Base-by-base conservation (phyloP, 495 filamentous ascomycete genomes). In the Aspergillus leporis region DNA sequence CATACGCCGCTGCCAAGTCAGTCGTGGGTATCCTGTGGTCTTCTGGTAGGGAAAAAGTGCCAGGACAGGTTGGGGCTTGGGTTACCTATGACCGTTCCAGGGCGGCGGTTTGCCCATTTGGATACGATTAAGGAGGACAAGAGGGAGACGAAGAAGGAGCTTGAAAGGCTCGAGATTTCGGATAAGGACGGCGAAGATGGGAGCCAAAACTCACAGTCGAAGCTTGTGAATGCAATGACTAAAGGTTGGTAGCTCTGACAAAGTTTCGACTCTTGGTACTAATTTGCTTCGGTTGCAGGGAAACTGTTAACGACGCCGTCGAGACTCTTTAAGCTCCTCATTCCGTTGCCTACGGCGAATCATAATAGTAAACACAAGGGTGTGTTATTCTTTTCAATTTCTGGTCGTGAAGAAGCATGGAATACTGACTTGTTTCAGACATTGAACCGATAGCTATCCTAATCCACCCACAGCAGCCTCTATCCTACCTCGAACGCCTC, bases 271-370 rank as follows among this genome's bases (percentile, higher is more conserved):
- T 5, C 38, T 36, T n/a, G 25, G n/a, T 41, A 41, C 38, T 41
- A 41, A 41, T 41, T 53, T 28, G 55, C n/a, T 45, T 61, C 1
- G 12, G 28, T 55, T 34, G 2, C 49, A 95, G 92, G 91, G 40
- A 96, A 93, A 74, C 83, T 98, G 28, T 78, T 97, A 45, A 93
- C 93, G 0, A 97, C 93, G 0, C 93, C 93, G 0, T 94, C 91
- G 0, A 84, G 91, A 6, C 85, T 96, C 40, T 84, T 98, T 34
- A 98, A 97, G 71, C 76, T 98, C 16, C 87, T 97, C 22, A 79
- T 97, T 8, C 93, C 93, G 0, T 79, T 97, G 10, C 86, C 86
- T 5, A 85, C 84, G 2, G 59, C 70, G 2, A 78, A 87, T 58
- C 77, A 83, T 28, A 83, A 85, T 47, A 74, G 54, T 31, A 56